Evolutionary conservation across 257 asterid species (phyloP), one percentile per base, ranked within the genome.

Genomic region (Eucommia ulmoides): DNA sequence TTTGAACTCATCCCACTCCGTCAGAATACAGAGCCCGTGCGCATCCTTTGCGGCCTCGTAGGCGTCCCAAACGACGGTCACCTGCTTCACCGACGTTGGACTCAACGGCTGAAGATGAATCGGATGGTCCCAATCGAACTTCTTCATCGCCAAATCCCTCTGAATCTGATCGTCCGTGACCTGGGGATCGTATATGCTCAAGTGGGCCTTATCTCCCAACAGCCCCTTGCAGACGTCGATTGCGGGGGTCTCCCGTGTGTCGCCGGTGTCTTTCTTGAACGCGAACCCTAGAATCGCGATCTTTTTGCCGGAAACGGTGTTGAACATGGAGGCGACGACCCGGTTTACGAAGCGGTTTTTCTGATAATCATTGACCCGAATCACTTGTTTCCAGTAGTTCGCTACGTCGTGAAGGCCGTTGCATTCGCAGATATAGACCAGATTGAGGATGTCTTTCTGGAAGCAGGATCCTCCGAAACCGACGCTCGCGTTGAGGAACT

Each of bases 381-480:
- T 75, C 44, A 75, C 76, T 38, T 75, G 82, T 24, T 75, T 75
- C 82, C 79, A 72, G 58, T 75, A 72, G 41, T 56, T 66, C 16
- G 83, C 79, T 2, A 67, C 79, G 35, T 75, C 83, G 3, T 67
- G 51, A 2, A 71, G 71, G 25, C 79, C 76, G 42, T 68, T 72
- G 71, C 82, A 75, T 38, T 75, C 82, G 26, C 82, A 75, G 23
- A 74, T 70, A 25, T 74, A 74, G 7, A 74, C 71, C 48, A 75
- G 56, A 59, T 72, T 75, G 23, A 75, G 61, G 21, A 75, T 75
- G 50, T 75, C 79, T 51, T 75, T 75, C 23, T 75, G 83, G 65
- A 75, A 75, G 51, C 83, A 75, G 6, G 83, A 75, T 17, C 83
- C 83, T 0, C 83, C 79, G 41, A 72, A 75, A 42, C 83, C 79